Percentiles rank a stretch among this genome's conserved stretches.
These are phyloP conservation scores for Trichoderma oligosporum DNA, from an alignment of 2,329 filamentous ascomycete genomes.

Conservation along the genomic window DNA sequence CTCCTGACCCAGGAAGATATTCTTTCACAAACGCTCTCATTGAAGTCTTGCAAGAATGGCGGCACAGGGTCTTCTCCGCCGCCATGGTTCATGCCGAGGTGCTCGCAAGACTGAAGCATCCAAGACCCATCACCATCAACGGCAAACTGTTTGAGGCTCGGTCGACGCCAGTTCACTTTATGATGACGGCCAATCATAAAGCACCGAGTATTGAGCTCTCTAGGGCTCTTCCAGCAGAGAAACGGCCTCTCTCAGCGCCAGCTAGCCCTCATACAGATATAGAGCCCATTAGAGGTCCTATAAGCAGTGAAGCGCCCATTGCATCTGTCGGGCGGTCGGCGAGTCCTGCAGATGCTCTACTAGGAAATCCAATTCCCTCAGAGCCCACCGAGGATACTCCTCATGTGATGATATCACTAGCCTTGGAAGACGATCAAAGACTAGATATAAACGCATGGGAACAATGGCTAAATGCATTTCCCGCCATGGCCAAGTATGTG, in stretches of 20 bases:
- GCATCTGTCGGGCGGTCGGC: slow-evolving; percentile 26
- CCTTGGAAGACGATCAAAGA: slow-evolving; percentile 54
- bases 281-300: slow-evolving; percentile 5
- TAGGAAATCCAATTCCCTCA: slow-evolving; percentile 29
- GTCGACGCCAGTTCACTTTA: slow-evolving; percentile 58
- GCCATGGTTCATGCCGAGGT: slow-evolving; percentile 60
- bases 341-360: slow-evolving; percentile 25
- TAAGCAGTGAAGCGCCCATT: neutral
- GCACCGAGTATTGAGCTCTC: slow-evolving; percentile 56
- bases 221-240: slow-evolving; percentile 30
- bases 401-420: slow-evolving; percentile 59
- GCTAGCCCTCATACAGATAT: slow-evolving; percentile 24
- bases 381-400: slow-evolving; percentile 55
- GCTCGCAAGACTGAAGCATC: slow-evolving; percentile 57
- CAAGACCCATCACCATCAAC: slow-evolving; percentile 54
- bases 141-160: slow-evolving; percentile 56
- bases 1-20: slow-evolving; percentile 56
- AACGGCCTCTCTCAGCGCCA: slow-evolving; percentile 24
- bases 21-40: slow-evolving; percentile 59
- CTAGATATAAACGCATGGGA: slow-evolving; percentile 58
- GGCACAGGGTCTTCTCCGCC: slow-evolving; percentile 51
- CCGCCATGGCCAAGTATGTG: slow-evolving; percentile 56
- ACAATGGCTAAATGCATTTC: slow-evolving; percentile 53
- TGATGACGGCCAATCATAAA: slow-evolving; percentile 59
- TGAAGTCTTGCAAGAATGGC: slow-evolving; percentile 57